These are phyloP conservation scores for Penicillium arizonense DNA, from an alignment of 495 filamentous ascomycete species.

Conservation along the genomic window DNA sequence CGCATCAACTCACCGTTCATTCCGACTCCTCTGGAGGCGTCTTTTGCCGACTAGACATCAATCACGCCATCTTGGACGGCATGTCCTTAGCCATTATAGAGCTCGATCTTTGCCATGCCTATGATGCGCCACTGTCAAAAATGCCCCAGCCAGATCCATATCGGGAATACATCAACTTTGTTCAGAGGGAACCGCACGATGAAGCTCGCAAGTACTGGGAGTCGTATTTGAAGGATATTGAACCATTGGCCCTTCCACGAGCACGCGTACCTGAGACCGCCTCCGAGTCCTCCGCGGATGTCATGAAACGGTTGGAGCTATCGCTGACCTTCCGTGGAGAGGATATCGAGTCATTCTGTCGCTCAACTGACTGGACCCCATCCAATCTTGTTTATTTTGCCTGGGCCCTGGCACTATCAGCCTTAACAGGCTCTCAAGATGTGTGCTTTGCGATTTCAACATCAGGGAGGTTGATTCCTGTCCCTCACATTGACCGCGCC, in stretches of 20 bases:
- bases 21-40: background rate
- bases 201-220: conserved; percentile 43
- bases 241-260: conserved; percentile 43
- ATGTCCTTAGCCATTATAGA: background rate
- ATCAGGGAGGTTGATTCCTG: conserved; percentile 20
- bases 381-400: conserved; percentile 30
- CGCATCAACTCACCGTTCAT: background rate
- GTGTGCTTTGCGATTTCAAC: background rate
- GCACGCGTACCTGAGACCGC: background rate
- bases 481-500: conserved; percentile 26
- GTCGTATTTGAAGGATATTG: conserved; percentile 34
- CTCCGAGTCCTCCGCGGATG: background rate
- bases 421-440: conserved; percentile 27
- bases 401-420: conserved; percentile 41
- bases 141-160: background rate
- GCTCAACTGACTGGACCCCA: conserved; percentile 30
- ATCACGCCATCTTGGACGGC: background rate
- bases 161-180: conserved; percentile 35
- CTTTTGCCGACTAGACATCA: background rate
- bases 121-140: background rate
- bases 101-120: background rate
- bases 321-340: conserved; percentile 17
- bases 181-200: conserved; percentile 23
- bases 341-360: conserved; percentile 24
- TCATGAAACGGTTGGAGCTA: background rate